Percentiles rank a stretch among this genome's conserved stretches.
phyloP scores from a whole-genome alignment of 1,139 yeast species.

The Protomyces lactucae-debilis region DNA sequence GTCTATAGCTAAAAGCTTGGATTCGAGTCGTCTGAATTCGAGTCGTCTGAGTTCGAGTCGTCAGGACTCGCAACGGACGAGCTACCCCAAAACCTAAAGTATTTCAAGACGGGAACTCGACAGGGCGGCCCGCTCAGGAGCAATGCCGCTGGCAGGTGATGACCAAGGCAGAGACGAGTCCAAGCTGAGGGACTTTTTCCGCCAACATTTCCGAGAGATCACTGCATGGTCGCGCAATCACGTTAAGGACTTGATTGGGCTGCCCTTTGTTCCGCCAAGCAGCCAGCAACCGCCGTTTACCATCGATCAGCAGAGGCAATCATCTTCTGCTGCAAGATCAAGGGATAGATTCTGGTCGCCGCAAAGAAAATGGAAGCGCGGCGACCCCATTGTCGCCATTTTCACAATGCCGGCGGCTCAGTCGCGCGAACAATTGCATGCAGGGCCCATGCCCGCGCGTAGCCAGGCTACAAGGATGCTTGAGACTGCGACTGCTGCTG shows the following conservation, averaged over 20 bases:
- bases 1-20: too few relatives aligned
- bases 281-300: slow-evolving; percentile 16
- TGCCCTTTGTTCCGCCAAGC: slow-evolving; percentile 7
- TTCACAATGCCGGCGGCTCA: background rate
- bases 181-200: background rate
- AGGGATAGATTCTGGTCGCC: slow-evolving; percentile 2
- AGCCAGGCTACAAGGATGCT: background rate
- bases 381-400: slow-evolving; percentile 17
- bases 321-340: background rate
- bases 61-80: too few relatives aligned
- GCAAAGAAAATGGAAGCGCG: slow-evolving; percentile 14
- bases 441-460: background rate
- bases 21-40: too few relatives aligned
- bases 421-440: background rate
- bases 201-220: background rate
- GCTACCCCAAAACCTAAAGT: too few relatives aligned
- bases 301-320: background rate
- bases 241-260: slow-evolving; percentile 16
- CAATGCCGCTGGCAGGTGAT: background rate
- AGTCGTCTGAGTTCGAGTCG: too few relatives aligned
- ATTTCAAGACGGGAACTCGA: too few relatives aligned
- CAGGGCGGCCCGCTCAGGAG: background rate
- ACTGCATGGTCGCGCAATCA: background rate
- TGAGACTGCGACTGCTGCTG: background rate
- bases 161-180: background rate